phyloP scores from a whole-genome alignment of 352 stramenopile genomes.

The Globisporangium paddicum region DNA sequence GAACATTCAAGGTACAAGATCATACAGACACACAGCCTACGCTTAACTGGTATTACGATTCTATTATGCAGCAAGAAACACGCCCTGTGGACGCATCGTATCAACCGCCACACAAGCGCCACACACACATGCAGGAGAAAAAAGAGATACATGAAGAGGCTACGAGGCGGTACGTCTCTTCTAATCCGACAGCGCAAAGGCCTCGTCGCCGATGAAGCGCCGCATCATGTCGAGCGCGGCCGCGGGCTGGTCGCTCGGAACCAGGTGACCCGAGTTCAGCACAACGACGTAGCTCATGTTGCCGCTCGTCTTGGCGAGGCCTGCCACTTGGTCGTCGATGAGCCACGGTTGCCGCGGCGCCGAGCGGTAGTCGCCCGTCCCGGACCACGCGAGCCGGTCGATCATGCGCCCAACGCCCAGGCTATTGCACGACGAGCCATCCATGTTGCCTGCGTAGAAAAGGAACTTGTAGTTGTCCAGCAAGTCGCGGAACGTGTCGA shows the following conservation, averaged over 20 bases:
- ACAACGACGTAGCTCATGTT: conserved; percentile 85
- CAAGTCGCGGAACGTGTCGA: conserved; percentile 69
- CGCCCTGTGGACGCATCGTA: background rate
- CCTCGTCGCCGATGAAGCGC: conserved; percentile 58
- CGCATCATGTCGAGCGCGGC: conserved; percentile 79
- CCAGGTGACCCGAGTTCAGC: conserved; percentile 73
- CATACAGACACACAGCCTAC: background rate
- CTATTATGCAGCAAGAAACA: conserved; percentile 2
- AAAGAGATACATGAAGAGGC: background rate
- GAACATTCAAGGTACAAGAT: background rate
- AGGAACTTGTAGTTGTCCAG: conserved; percentile 83
- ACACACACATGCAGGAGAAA: background rate
- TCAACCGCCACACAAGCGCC: background rate
- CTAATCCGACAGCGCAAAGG: conserved; percentile 17
- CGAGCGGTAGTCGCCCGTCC: conserved; percentile 58
- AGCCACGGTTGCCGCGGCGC: conserved; percentile 54
- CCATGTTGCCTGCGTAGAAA: conserved; percentile 84
- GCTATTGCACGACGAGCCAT: conserved; percentile 79
- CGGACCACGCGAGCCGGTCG: conserved; percentile 69
- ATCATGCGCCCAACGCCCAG: conserved; percentile 73
- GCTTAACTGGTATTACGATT: conserved; percentile 2
- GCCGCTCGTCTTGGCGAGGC: conserved; percentile 58
- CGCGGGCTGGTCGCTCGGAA: conserved; percentile 64
- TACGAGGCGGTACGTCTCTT: background rate
- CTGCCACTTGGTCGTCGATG: conserved; percentile 53